Conservation (phyloP, 192 early-diverging fungal species). For the Umbelopsis isabellina region DNA sequence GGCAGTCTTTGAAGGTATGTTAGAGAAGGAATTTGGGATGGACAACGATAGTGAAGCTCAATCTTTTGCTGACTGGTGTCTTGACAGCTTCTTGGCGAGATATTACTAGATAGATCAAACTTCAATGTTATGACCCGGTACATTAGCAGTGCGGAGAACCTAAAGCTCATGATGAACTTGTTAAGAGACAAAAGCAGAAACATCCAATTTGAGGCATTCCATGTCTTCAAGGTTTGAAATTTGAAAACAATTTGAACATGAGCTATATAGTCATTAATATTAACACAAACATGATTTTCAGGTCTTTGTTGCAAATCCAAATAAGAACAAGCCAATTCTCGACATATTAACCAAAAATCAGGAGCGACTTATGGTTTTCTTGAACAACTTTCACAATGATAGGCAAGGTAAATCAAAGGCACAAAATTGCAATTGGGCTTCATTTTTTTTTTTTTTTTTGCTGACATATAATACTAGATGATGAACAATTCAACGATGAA, state of each 20-base stretch:
- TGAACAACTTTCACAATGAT: slow-evolving; percentile 94
- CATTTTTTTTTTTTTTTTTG: not conserved
- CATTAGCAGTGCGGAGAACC: slow-evolving; percentile 88
- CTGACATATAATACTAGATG: slow-evolving; percentile 57
- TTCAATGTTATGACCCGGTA: slow-evolving; percentile 95
- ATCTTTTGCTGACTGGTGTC: not conserved
- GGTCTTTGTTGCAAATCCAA: slow-evolving; percentile 99
- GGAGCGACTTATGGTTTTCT: slow-evolving; percentile 86
- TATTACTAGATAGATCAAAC: slow-evolving; percentile 94
- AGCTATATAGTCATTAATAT: not conserved
- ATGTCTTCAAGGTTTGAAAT: slow-evolving; percentile 92
- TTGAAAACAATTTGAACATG: not conserved
- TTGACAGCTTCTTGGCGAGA: slow-evolving; percentile 88
- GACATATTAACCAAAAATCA: slow-evolving; percentile 93
- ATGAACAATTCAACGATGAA: slow-evolving; percentile 99
- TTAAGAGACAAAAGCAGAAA: slow-evolving; percentile 94
- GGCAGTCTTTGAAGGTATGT: slow-evolving; percentile 94
- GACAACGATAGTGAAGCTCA: not conserved
- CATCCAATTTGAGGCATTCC: slow-evolving; percentile 99
- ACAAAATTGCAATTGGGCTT: not conserved
- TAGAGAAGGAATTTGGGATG: not conserved
- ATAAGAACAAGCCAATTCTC: slow-evolving; percentile 89
- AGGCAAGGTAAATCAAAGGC: slow-evolving; percentile 70
- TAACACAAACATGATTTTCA: slow-evolving; percentile 25
- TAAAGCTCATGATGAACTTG: slow-evolving; percentile 98